Conservation (phyloP, 768 basidiomycete species). For the Strobilomyces confusus region DNA sequence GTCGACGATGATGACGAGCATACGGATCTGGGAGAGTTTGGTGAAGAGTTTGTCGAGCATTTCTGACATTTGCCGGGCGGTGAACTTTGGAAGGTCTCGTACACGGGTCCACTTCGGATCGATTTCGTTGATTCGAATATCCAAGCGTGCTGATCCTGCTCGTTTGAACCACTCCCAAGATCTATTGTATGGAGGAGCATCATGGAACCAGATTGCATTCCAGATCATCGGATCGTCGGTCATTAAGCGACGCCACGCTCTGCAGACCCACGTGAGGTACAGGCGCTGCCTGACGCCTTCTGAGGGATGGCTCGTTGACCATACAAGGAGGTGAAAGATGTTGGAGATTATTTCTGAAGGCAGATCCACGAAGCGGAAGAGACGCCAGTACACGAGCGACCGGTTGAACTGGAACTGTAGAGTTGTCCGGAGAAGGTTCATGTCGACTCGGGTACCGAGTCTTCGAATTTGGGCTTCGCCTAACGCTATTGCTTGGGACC, state of each 20-base stretch:
- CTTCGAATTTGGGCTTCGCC: conserved; percentile 21
- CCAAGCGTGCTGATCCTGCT: conserved; percentile 50
- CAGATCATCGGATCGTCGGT: conserved; percentile 50
- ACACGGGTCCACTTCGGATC: conserved; percentile 24
- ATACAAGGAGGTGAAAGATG: conserved; percentile 59
- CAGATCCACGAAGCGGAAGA: conserved; percentile 58
- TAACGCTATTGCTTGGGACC: conserved; percentile 12
- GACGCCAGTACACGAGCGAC: conserved; percentile 33
- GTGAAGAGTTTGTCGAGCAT: conserved; percentile 50
- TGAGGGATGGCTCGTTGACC: conserved; percentile 41
- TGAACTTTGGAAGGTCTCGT: conserved; percentile 32
- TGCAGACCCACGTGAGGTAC: conserved; percentile 56
- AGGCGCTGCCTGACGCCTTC: conserved; percentile 40
- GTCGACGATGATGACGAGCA: conserved; percentile 54
- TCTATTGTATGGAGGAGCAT: conserved; percentile 44
- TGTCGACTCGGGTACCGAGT: conserved; percentile 19
- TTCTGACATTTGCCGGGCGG: conserved; percentile 39
- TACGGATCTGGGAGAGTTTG: conserved; percentile 55
- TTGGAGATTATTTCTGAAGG: conserved; percentile 63
- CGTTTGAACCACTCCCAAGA: conserved; percentile 57
- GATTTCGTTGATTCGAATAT: conserved; percentile 56
- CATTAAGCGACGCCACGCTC: conserved; percentile 48
- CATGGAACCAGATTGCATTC: conserved; percentile 65
- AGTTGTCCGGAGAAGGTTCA: conserved; percentile 10
- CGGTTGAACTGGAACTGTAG: conserved; percentile 19